Base-by-base conservation (phyloP, 1,284 basidiomycete genomes). In the Puccinia coronata region DNA sequence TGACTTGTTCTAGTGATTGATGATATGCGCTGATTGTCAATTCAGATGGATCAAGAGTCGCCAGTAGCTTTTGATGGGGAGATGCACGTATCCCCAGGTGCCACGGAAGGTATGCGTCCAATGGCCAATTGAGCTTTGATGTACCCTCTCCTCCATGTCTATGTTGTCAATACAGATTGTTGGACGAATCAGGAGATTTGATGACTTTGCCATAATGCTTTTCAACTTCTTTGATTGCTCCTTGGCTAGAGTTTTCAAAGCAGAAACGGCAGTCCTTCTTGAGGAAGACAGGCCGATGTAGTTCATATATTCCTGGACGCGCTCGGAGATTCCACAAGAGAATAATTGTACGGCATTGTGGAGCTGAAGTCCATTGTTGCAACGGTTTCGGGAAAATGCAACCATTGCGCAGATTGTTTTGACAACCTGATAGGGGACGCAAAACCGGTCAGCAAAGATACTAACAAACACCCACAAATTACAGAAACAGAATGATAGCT, bases 351-450 rank as follows among this genome's bases (percentile, higher is more conserved):
- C 41, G 2, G 67, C 25, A 16, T 69, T 69, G n/a, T 69, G 12
- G 16, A 69, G 41, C 67, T 69, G 67, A 20, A 69, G n/a, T 5
- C n/a, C 41, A 28, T 69, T 69, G 41, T 49, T 3, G 4, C n/a
- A 43, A n/a, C 67, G 9, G 25, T 69, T 69, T n/a, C n/a, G 39
- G 6, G 41, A 14, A 34, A 69, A 69, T 2, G 67, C 41, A 0
- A 69, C 16, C 47, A 69, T 69, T 5, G 41, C 2, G 36, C 67
- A 69, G 9, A 49, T 51, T 1, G 41, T 69, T 25, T 5, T 28
- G 12, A 18, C 39, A 1, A 69, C n/a, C 67, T 69, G 49, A 20
- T 86, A n/a, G n/a, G n/a, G n/a, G n/a, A n/a, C n/a, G n/a, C n/a
- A n/a, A n/a, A n/a, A n/a, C n/a, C n/a, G n/a, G n/a, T n/a, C n/a